Evolutionary conservation across 495 filamentous ascomycete genomes (phyloP).

Genomic region (Lichenothelia convexa): DNA sequence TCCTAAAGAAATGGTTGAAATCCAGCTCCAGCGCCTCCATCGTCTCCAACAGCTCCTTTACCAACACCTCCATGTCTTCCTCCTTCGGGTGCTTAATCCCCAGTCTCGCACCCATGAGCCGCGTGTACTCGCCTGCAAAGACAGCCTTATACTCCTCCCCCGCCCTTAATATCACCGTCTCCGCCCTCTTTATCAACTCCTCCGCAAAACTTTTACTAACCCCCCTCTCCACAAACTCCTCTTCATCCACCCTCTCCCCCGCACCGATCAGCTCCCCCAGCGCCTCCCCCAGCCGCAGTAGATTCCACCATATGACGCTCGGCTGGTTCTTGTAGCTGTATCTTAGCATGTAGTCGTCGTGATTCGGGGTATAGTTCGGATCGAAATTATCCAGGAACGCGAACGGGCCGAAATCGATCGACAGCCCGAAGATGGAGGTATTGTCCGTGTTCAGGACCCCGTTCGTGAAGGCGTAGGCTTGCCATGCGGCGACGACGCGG

Average conservation of each 20-base stretch:
- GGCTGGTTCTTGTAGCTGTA: constrained; percentile 92
- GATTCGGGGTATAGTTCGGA: constrained; percentile 86
- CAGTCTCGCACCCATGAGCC: constrained; percentile 56
- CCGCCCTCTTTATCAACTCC: constrained; percentile 57
- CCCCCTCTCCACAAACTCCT: constrained; percentile 50
- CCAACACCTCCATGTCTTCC: constrained; percentile 58
- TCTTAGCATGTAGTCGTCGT: constrained; percentile 73
- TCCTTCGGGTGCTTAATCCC: constrained; percentile 49
- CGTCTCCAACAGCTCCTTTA: constrained; percentile 62
- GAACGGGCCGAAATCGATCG: constrained; percentile 88
- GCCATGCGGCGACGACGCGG: constrained; percentile 79
- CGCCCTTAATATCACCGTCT: constrained; percentile 54
- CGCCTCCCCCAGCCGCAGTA: constrained; percentile 80
- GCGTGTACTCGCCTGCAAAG: constrained; percentile 73
- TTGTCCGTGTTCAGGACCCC: constrained; percentile 95
- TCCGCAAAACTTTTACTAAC: constrained; percentile 45
- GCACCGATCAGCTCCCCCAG: constrained; percentile 75
- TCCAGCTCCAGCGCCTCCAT: constrained; percentile 67
- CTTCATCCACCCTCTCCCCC: constrained; percentile 45
- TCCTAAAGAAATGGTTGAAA: constrained; percentile 82
- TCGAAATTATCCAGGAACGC: constrained; percentile 95
- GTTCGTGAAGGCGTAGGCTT: constrained; percentile 96
- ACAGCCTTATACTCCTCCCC: constrained; percentile 76
- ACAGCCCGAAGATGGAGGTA: constrained; percentile 73
- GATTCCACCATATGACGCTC: constrained; percentile 96